Percentiles rank a stretch among this genome's conserved stretches.
Evolutionary conservation across 169 alveolate species (phyloP).

Genomic region (Cyclospora cayetanensis): DNA sequence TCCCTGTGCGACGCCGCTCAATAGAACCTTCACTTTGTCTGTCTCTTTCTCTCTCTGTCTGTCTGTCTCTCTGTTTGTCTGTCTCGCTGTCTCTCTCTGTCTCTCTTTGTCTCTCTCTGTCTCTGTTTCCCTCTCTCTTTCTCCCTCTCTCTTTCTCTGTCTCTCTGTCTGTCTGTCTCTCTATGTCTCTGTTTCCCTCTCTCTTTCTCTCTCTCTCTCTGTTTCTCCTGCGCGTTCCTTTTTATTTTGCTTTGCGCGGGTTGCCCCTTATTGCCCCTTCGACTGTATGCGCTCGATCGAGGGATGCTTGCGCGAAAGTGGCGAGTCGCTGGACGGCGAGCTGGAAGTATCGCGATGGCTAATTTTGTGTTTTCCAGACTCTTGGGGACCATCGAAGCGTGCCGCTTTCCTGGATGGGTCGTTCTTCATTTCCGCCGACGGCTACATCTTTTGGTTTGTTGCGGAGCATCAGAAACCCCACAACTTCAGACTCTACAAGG

Average conservation of each 20-base stretch:
- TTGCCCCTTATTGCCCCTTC: background rate
- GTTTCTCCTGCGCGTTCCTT: background rate
- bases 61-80: too few relatives aligned
- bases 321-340: too few relatives aligned
- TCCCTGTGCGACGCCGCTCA: too few relatives aligned
- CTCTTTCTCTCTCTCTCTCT: background rate
- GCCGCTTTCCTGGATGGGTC: conserved; percentile 10
- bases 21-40: background rate
- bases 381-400: too few relatives aligned
- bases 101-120: too few relatives aligned
- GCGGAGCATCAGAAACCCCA: background rate
- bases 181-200: background rate
- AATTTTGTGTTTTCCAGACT: too few relatives aligned
- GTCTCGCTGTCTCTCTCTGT: too few relatives aligned
- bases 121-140: background rate
- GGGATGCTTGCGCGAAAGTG: background rate
- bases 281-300: background rate
- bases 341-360: too few relatives aligned
- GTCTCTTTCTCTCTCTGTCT: background rate
- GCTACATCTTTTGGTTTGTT: conserved; percentile 16
- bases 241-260: background rate
- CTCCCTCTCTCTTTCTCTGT: background rate
- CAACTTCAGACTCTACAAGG: conserved; percentile 12
- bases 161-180: background rate
- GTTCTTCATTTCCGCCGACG: conserved; percentile 16